Evolutionary conservation across 2,329 filamentous ascomycete genomes (phyloP).

Genomic region (Trichoderma sp.): DNA sequence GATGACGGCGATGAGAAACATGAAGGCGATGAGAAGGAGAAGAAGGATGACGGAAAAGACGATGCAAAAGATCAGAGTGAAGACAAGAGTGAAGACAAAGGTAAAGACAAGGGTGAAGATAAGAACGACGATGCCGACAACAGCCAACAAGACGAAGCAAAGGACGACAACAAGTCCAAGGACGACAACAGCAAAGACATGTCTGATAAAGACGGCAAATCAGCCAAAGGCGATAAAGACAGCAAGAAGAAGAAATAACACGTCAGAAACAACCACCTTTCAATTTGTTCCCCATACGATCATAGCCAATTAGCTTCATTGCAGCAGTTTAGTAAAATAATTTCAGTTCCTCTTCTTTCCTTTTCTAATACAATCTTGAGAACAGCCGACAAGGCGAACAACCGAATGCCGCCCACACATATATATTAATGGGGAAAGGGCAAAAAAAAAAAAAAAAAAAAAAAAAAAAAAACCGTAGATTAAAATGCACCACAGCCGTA

Average conservation of each 20-base stretch:
- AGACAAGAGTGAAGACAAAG: conserved; percentile 27
- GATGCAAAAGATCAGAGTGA: conserved; percentile 28
- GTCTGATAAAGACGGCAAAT: conserved; percentile 24
- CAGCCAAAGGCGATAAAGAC: conserved; percentile 23
- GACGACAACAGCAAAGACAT: not conserved
- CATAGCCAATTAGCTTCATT: conserved; percentile 2
- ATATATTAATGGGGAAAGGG: not conserved
- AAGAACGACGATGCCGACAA: not conserved
- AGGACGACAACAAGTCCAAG: not conserved
- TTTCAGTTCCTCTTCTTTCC: not conserved
- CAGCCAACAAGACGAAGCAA: not conserved
- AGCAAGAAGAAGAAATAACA: conserved; percentile 23
- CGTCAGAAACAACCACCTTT: not conserved
- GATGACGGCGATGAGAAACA: conserved; percentile 26
- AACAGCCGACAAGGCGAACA: not conserved
- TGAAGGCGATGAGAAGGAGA: not conserved
- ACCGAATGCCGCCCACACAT: not conserved
- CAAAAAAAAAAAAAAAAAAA: not conserved
- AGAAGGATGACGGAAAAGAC: conserved; percentile 20
- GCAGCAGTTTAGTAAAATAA: not conserved
- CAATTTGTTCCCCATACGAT: not conserved
- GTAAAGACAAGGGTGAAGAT: not conserved
- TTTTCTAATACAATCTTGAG: not conserved
- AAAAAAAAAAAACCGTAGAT: not conserved
- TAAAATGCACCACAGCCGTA: conserved; percentile 4